Evolutionary conservation across 345 rosid species (phyloP).

Genomic region (Eucalyptus polyanthemos): DNA sequence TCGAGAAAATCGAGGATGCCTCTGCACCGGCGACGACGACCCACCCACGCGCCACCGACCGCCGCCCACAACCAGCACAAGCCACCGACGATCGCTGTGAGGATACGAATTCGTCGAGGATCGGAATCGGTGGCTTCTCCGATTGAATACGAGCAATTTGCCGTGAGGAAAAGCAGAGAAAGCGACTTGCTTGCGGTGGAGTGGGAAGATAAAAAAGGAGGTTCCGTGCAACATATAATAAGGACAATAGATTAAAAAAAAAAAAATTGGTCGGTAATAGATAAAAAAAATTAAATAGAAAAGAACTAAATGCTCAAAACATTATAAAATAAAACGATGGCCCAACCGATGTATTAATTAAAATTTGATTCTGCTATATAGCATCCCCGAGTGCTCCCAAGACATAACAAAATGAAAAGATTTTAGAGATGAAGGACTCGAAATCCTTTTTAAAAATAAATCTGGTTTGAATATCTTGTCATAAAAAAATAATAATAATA

Average conservation of each 20-base stretch:
- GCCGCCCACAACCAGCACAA: background rate
- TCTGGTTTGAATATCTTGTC: background rate
- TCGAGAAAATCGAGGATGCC: background rate
- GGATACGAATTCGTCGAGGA: background rate
- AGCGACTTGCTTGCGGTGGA: background rate
- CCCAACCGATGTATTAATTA: background rate
- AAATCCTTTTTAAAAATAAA: background rate
- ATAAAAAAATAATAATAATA: background rate
- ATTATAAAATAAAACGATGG: background rate
- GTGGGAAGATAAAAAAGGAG: background rate
- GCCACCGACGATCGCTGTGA: background rate
- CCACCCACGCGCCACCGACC: background rate
- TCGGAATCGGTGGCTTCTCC: background rate
- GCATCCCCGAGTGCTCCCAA: background rate
- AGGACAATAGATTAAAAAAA: background rate
- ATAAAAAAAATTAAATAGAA: background rate
- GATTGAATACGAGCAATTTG: background rate
- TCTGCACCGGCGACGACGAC: background rate
- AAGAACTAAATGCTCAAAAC: background rate
- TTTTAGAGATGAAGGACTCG: background rate
- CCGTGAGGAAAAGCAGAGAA: background rate
- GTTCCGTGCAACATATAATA: background rate
- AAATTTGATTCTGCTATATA: background rate
- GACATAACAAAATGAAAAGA: background rate
- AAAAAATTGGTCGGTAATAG: no score